Base-by-base conservation (phyloP, 2,329 filamentous ascomycete genomes). In the Blastomyces silverae region DNA sequence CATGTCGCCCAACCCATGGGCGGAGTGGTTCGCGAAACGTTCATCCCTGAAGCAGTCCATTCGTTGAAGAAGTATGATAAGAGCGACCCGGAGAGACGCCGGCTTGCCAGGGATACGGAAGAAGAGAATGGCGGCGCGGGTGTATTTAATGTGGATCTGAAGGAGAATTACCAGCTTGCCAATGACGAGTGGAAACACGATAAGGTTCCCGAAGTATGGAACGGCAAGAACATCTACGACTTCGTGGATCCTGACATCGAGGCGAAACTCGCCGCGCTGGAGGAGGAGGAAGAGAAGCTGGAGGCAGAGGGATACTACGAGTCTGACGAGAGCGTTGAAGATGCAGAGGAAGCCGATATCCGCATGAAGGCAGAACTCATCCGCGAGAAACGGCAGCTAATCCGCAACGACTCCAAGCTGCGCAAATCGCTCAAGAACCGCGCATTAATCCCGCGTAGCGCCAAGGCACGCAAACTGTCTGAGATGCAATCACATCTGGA, bases 231-330 rank as follows among this genome's bases (percentile, higher is more conserved):
- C 77, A 90, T 99, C 65, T 94, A 93, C 80, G 94, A 99, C 79
- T 99, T 91, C 77, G 87, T 99, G 73, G 94, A 97, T 73, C 92
- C 93, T 0, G 95, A 99, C 64, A 99, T 99, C 74, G 94, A 96
- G 73, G 85, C 87, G 70, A 97, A 96, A 82, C 85, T 99, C 61
- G 88, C 89, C 62, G 91, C 91, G 64, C 84, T 99, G 44, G 94
- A 99, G 78, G 92, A 92, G 68, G 95, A 99, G 75, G 94, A 99
- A 77, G 93, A 96, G 80, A 89, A 89, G 72, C 85, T 97, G 17
- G 89, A 97, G 78, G 88, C 87, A 8, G 91, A 96, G 69, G 94
- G 94, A 66, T 96, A 89, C 83, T 99, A 99, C 79, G 90, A 97
- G 56, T 92, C 89, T 2, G 90, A 93, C 68, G 82, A 85, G 67